These are phyloP conservation scores for Omphalotus guepiniiformis DNA, from an alignment of 768 basidiomycete species.

Conservation along the genomic window DNA sequence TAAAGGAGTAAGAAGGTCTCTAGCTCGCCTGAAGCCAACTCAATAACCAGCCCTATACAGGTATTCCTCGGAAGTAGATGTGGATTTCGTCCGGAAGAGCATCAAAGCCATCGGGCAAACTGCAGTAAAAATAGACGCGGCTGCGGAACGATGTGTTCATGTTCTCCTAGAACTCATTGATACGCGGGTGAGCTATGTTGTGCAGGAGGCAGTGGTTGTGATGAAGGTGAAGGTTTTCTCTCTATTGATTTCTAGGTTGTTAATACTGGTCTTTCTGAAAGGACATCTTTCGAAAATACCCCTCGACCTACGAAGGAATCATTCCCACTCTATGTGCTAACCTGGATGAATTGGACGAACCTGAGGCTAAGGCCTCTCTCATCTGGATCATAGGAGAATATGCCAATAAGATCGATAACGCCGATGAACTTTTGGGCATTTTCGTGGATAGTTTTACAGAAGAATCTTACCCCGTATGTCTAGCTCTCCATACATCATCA, in stretches of 20 bases:
- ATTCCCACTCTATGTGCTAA: conserved; percentile 94
- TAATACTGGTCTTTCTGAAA: conserved; percentile 24
- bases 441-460: conserved; percentile 94
- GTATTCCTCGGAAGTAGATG: conserved; percentile 96
- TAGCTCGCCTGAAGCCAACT: too few relatives aligned
- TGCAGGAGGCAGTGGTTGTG: conserved; percentile 96
- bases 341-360: conserved; percentile 95
- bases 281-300: conserved; percentile 99
- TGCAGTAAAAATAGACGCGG: conserved; percentile 90
- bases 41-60: conserved; percentile 34
- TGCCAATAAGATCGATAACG: conserved; percentile 95
- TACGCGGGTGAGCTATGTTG: conserved; percentile 94
- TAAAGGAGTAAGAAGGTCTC: conserved; percentile 74
- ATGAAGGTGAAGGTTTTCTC: conserved; percentile 77
- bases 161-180: conserved; percentile 90
- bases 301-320: conserved; percentile 92
- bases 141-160: conserved; percentile 92
- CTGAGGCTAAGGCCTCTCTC: conserved; percentile 94
- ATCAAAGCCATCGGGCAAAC: conserved; percentile 96
- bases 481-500: not conserved
- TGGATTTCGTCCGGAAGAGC: conserved; percentile 94
- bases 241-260: not conserved
- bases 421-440: conserved; percentile 83
- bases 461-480: conserved; percentile 81
- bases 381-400: conserved; percentile 99